A percentile compares a stretch with the other conserved stretches of the same genome.
phyloP scores from a whole-genome alignment of 495 filamentous ascomycete species.

The Penicillium cataractarum region DNA sequence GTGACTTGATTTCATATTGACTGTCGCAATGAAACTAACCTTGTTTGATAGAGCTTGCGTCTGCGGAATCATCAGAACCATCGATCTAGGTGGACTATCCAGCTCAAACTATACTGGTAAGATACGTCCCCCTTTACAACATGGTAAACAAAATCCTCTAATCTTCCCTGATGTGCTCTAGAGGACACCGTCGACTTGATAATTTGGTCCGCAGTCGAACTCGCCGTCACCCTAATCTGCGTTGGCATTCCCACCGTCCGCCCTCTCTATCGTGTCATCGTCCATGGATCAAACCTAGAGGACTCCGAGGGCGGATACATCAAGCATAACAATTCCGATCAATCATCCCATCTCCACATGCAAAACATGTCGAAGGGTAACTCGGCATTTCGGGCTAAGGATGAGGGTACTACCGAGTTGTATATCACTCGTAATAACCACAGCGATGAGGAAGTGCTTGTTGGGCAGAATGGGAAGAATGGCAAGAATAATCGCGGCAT shows the following conservation, averaged over 20 bases:
- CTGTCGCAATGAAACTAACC: neutral
- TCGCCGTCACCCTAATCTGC: slow-evolving; percentile 28
- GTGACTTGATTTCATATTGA: neutral
- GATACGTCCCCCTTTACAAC: neutral
- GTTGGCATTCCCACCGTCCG: slow-evolving; percentile 26
- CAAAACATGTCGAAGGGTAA: slow-evolving; percentile 12
- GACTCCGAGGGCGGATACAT: slow-evolving; percentile 15
- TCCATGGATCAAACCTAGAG: slow-evolving; percentile 19
- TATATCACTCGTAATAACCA: slow-evolving; percentile 13
- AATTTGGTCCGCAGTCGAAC: slow-evolving; percentile 28
- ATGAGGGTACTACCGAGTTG: slow-evolving; percentile 15
- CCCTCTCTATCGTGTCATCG: slow-evolving; percentile 23
- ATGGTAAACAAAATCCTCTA: neutral
- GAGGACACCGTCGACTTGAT: slow-evolving; percentile 25
- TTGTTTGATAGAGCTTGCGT: slow-evolving; percentile 17
- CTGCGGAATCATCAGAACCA: slow-evolving; percentile 25
- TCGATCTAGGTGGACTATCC: slow-evolving; percentile 21
- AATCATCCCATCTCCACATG: slow-evolving; percentile 13
- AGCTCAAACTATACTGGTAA: slow-evolving; percentile 29
- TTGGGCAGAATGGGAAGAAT: slow-evolving; percentile 10
- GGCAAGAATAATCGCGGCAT: neutral
- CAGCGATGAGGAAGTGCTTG: slow-evolving; percentile 22
- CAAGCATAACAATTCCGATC: slow-evolving; percentile 9
- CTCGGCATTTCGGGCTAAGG: slow-evolving; percentile 6
- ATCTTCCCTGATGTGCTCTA: neutral